Evolutionary conservation across 2,329 filamentous ascomycete genomes (phyloP), one percentile per base, ranked within the genome.

Genomic region (Simplicillium sp.): DNA sequence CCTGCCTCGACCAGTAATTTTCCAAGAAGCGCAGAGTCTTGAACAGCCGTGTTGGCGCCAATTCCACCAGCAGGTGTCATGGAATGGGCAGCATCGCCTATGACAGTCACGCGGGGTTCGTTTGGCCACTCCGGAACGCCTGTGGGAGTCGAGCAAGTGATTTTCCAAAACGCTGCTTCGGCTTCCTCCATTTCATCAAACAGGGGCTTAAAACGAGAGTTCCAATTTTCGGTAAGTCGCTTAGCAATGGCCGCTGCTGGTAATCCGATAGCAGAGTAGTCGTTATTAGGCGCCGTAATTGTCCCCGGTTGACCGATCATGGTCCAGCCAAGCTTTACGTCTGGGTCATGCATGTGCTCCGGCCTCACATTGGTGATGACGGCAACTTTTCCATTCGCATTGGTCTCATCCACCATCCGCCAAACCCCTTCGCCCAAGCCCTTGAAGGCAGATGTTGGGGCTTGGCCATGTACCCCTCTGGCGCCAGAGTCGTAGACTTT

Each of bases 91-190:
- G 75, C 73, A 48, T 79, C 75, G 1, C 75, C 75, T 40, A 79
- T 71, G 1, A 77, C 62, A 0, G 75, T 78, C 9, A 78, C 73
- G 0, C 76, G 65, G 0, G 70, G 66, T 40, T 77, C 68, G 35
- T 76, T 80, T 8, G 59, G 49, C 78, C 78, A 82, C 35, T 71
- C 64, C 0, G 78, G 77, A 0, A 82, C 73, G 2, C 77, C 76
- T 1, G 63, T 63, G 0, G 77, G 77, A 0, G 66, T 70, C 0
- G 75, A 80, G 47, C 75, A 81, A 2, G 77, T 80, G 37, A 82
- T 80, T 49, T 80, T 82, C 75, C 76, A 81, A 47, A 82, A 82
- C 0, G 78, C 77, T 0, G 77, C 72, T 46, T 82, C 73, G 0
- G 56, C 46, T 41, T 69, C 71, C 5, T 61, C 53, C 72, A 80